Conservation (phyloP, 345 rosid genomes). For the Lagerstroemia speciosa region DNA sequence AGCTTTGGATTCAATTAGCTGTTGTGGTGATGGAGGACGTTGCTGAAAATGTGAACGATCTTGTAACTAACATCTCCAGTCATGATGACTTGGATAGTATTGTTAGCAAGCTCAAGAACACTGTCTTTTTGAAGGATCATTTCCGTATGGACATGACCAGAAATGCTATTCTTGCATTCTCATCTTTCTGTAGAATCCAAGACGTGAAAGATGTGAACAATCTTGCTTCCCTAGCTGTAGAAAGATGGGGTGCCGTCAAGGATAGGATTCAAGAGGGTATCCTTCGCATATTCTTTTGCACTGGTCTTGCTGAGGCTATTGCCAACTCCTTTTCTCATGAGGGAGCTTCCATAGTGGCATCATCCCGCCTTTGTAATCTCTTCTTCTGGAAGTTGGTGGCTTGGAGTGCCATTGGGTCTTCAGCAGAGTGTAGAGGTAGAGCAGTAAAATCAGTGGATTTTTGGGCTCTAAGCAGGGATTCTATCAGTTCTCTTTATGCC, state of each 20-base stretch:
- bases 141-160: constrained; percentile 38
- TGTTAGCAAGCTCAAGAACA: constrained; percentile 42
- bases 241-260: constrained; percentile 45
- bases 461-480: constrained; percentile 82
- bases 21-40: constrained; percentile 88
- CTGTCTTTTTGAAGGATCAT: constrained; percentile 44
- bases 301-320: constrained; percentile 82
- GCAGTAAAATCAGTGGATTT: constrained; percentile 80
- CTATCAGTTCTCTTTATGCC: constrained; percentile 73
- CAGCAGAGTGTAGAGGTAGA: constrained; percentile 57
- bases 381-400: constrained; percentile 84
- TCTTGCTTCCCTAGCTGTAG: constrained; percentile 24
- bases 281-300: constrained; percentile 82
- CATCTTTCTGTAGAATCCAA: constrained; percentile 35
- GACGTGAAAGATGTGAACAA: constrained; percentile 23
- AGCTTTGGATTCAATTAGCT: constrained; percentile 74
- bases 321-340: constrained; percentile 46
- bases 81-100: constrained; percentile 27
- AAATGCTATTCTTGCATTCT: constrained; percentile 66
- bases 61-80: constrained; percentile 32
- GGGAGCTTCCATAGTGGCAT: constrained; percentile 58
- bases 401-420: constrained; percentile 45
- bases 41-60: constrained; percentile 65
- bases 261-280: constrained; percentile 70
- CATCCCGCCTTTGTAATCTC: constrained; percentile 44